Evolutionary conservation across 2,329 filamentous ascomycete species (phyloP).

Genomic region (Fusarium ambrosium): DNA sequence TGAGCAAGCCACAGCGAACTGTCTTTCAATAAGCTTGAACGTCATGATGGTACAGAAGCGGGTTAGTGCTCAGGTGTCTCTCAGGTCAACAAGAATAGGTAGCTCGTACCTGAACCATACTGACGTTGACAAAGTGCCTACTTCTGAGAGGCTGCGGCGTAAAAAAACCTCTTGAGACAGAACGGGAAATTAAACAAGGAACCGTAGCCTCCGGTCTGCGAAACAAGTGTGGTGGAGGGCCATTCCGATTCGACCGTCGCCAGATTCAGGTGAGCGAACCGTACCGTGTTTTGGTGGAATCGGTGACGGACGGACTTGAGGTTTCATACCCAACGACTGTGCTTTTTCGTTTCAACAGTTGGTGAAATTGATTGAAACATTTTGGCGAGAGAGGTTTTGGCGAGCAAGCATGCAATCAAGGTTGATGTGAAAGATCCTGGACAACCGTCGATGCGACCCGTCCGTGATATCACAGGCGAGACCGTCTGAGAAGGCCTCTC

Average conservation of each 20-base stretch:
- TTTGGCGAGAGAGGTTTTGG: background rate
- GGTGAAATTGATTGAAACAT: background rate
- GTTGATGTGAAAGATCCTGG: slow-evolving; percentile 14
- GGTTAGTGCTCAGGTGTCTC: background rate
- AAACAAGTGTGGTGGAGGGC: background rate
- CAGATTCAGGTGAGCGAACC: slow-evolving; percentile 42
- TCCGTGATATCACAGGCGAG: background rate
- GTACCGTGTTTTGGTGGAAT: slow-evolving; percentile 21
- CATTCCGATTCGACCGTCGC: slow-evolving; percentile 2
- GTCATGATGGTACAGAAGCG: background rate
- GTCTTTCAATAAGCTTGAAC: background rate
- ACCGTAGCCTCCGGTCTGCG: background rate
- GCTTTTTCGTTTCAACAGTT: slow-evolving; percentile 15
- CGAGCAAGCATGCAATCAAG: slow-evolving; percentile 37
- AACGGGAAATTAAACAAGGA: slow-evolving; percentile 31
- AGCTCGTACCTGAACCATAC: background rate
- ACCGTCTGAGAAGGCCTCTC: background rate
- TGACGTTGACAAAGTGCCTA: background rate
- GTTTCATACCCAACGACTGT: background rate
- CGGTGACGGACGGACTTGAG: background rate
- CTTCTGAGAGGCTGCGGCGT: background rate
- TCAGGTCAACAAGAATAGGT: background rate
- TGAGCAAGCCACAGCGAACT: slow-evolving; percentile 28
- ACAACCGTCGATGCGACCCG: background rate
- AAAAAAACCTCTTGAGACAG: background rate